These are phyloP conservation scores for Pyrenochaeta sp. DNA, from an alignment of 2,329 filamentous ascomycete species.

Conservation along the genomic window DNA sequence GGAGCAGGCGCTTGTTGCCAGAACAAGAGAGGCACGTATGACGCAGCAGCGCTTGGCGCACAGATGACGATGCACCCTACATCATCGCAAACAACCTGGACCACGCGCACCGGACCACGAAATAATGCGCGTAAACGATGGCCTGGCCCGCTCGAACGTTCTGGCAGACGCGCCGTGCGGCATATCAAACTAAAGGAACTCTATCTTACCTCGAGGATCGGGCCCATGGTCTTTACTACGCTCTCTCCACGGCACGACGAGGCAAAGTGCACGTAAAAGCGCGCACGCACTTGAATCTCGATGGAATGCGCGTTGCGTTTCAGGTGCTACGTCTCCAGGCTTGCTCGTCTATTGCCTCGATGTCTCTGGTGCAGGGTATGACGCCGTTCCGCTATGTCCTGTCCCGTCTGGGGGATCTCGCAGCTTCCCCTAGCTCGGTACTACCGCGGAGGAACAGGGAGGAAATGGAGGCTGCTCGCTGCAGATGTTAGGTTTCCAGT, in stretches of 20 bases:
- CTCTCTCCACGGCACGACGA: conserved; percentile 19
- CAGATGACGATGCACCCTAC: conserved; percentile 23
- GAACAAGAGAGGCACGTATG: conserved; percentile 28
- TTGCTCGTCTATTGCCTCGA: neutral
- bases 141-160: conserved; percentile 5
- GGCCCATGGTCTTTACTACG: conserved; percentile 32
- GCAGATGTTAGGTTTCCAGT: conserved; percentile 1
- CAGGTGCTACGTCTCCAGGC: neutral
- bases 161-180: neutral
- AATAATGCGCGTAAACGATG: conserved; percentile 11
- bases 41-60: conserved; percentile 22
- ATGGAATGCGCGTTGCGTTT: conserved; percentile 10
- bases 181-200: neutral
- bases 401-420: conserved; percentile 33
- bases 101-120: conserved; percentile 14
- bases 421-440: conserved; percentile 21
- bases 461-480: conserved; percentile 1
- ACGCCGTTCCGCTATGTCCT: conserved; percentile 33
- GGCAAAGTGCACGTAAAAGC: conserved; percentile 26
- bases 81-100: conserved; percentile 33
- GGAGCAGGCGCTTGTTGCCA: conserved; percentile 10
- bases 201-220: conserved; percentile 47
- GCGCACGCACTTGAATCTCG: conserved; percentile 4
- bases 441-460: conserved; percentile 8
- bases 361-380: conserved; percentile 32